These are phyloP conservation scores for Penicillium sp. DNA, from an alignment of 2,329 filamentous ascomycete species.

Conservation along the genomic window DNA sequence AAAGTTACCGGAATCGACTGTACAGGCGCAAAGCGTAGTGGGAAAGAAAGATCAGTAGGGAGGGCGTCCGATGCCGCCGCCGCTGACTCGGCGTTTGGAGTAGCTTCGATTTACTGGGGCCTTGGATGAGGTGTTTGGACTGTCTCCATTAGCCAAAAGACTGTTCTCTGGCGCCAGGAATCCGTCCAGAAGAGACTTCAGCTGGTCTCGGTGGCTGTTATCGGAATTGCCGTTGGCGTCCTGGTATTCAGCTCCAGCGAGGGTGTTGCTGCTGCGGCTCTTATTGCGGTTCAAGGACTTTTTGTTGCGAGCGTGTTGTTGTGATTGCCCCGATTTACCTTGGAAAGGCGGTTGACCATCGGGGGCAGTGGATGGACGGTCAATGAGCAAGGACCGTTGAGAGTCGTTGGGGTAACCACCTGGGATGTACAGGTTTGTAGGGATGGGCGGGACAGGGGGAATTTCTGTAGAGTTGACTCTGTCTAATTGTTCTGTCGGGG, in stretches of 20 bases:
- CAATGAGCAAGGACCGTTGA: slow-evolving; percentile 30
- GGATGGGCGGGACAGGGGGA: slow-evolving; percentile 50
- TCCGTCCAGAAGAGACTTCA: slow-evolving; percentile 39
- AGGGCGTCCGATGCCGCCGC: slow-evolving; percentile 34
- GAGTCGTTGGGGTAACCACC: slow-evolving; percentile 44
- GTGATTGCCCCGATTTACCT: slow-evolving; percentile 17
- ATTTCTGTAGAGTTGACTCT: slow-evolving; percentile 32
- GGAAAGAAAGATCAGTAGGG: slow-evolving; percentile 29
- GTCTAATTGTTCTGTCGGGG: slow-evolving; percentile 7
- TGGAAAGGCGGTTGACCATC: slow-evolving; percentile 20
- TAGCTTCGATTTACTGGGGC: slow-evolving; percentile 7
- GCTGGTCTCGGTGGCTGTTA: slow-evolving; percentile 28
- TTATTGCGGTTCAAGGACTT: slow-evolving; percentile 36
- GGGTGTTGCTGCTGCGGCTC: slow-evolving; percentile 34
- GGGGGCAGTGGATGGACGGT: slow-evolving; percentile 36
- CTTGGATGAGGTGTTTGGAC: slow-evolving; percentile 14
- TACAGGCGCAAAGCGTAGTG: slow-evolving; percentile 10
- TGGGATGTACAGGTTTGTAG: slow-evolving; percentile 41
- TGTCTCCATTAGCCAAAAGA: slow-evolving; percentile 18
- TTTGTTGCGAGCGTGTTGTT: slow-evolving; percentile 18
- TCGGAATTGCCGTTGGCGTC: slow-evolving; percentile 17
- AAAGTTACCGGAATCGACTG: slow-evolving; percentile 9
- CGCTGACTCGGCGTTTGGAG: slow-evolving; percentile 23
- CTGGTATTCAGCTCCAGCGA: slow-evolving; percentile 14
- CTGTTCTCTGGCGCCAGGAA: slow-evolving; percentile 32